Conservation (phyloP, 768 basidiomycete species). For the Pleurotus salmoneostramineus region DNA sequence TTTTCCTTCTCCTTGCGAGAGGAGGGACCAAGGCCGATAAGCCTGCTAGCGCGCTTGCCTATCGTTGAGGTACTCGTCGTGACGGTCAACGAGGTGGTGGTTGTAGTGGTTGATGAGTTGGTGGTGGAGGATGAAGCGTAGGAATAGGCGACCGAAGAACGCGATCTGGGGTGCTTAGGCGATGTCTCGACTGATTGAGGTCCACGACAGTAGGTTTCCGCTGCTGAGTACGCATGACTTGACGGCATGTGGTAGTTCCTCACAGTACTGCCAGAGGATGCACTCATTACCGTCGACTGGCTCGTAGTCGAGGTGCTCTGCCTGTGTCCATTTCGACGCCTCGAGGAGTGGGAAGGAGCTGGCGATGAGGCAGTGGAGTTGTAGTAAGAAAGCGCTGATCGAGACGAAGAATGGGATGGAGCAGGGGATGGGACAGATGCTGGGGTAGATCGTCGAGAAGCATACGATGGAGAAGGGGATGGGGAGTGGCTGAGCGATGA, state of each 20-base stretch:
- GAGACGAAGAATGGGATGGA: not conserved
- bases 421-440: not conserved
- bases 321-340: not conserved
- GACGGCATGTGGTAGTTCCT: slow-evolving; percentile 7
- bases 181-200: not conserved
- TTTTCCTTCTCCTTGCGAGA: not conserved
- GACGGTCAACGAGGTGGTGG: not conserved
- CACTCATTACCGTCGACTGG: not conserved
- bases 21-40: not conserved
- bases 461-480: not conserved
- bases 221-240: not conserved
- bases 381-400: not conserved
- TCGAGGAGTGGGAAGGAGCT: not conserved
- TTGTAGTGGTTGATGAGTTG: not conserved
- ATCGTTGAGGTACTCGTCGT: not conserved
- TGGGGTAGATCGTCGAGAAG: not conserved
- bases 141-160: not conserved
- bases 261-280: not conserved
- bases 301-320: not conserved
- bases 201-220: not conserved
- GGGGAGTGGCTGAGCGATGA: not conserved
- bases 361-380: not conserved
- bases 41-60: not conserved
- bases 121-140: not conserved
- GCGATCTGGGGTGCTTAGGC: not conserved